Conservation (phyloP, 352 stramenopile species). For the Phytopythium helicoides region DNA sequence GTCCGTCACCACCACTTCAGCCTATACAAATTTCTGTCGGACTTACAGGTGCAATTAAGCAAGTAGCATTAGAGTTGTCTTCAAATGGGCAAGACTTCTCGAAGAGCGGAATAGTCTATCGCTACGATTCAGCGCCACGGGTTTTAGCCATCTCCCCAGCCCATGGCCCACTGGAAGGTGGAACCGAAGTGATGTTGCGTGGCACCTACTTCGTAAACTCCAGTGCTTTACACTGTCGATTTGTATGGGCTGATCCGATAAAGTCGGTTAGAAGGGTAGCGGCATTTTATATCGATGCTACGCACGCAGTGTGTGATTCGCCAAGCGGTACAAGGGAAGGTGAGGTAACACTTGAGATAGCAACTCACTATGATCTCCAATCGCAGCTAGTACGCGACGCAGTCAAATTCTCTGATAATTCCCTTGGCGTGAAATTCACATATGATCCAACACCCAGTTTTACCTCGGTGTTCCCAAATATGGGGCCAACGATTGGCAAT, state of each 20-base stretch:
- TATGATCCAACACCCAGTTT: slow-evolving; percentile 80
- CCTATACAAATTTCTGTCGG: too few species aligned
- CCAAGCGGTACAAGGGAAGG: slow-evolving; percentile 33
- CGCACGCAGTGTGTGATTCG: slow-evolving; percentile 66
- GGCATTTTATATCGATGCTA: slow-evolving; percentile 59
- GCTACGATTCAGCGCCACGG: slow-evolving; percentile 61
- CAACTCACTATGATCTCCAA: slow-evolving; percentile 41
- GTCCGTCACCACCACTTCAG: slow-evolving; percentile 56
- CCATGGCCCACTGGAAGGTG: slow-evolving; percentile 75
- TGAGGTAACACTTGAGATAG: slow-evolving; percentile 59
- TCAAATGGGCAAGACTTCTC: slow-evolving; percentile 84
- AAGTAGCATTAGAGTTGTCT: slow-evolving; percentile 86
- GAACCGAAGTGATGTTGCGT: slow-evolving; percentile 76
- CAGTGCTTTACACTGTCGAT: slow-evolving; percentile 62
- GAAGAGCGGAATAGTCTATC: slow-evolving; percentile 46
- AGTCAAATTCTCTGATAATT: slow-evolving; percentile 23
- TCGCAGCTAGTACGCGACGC: slow-evolving; percentile 14
- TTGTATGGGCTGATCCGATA: slow-evolving; percentile 26
- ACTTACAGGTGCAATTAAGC: too few species aligned
- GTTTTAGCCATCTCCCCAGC: slow-evolving; percentile 59
- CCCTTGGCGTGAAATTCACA: slow-evolving; percentile 52
- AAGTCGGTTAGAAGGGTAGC: slow-evolving; percentile 29
- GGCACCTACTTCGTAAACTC: slow-evolving; percentile 78
- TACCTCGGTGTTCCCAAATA: slow-evolving; percentile 66
- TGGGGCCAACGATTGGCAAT: slow-evolving; percentile 78